Conservation (phyloP, 768 basidiomycete genomes). For the Kwoniella botswanensis region DNA sequence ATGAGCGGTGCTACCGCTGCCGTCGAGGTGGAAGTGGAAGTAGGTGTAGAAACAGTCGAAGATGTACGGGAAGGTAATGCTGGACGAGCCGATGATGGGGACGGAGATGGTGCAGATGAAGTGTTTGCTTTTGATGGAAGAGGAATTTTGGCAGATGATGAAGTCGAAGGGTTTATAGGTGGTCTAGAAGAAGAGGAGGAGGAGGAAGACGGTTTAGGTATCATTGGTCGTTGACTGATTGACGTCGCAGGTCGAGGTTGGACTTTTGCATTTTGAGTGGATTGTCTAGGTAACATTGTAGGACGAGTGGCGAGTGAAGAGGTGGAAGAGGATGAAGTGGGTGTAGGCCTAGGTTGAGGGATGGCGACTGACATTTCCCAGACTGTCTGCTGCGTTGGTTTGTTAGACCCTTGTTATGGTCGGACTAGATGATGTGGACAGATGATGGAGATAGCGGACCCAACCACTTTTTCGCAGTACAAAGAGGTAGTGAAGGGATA, state of each 20-base stretch:
- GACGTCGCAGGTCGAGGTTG: constrained; percentile 24
- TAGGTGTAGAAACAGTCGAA: constrained; percentile 12
- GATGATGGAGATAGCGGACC: background rate
- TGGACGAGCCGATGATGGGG: constrained; percentile 9
- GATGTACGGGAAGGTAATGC: constrained; percentile 1
- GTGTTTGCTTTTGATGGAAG: background rate
- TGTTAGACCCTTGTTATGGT: background rate
- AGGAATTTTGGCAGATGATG: background rate
- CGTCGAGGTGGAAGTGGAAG: constrained; percentile 2
- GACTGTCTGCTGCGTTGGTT: background rate
- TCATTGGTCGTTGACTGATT: constrained; percentile 17
- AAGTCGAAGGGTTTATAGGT: background rate
- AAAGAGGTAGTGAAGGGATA: background rate
- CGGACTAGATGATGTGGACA: background rate
- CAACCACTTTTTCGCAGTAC: background rate
- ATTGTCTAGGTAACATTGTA: constrained; percentile 23
- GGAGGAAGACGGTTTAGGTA: constrained; percentile 5
- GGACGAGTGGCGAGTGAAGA: constrained; percentile 27
- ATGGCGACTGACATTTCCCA: constrained; percentile 30
- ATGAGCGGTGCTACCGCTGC: background rate
- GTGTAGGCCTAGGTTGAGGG: constrained; percentile 10
- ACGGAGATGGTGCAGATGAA: constrained; percentile 1
- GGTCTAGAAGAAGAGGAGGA: constrained; percentile 8
- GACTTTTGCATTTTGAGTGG: constrained; percentile 8
- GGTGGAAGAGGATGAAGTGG: background rate